Evolutionary conservation across 2,329 filamentous ascomycete species (phyloP).

Genomic region (Sclerotinia trifoliorum): DNA sequence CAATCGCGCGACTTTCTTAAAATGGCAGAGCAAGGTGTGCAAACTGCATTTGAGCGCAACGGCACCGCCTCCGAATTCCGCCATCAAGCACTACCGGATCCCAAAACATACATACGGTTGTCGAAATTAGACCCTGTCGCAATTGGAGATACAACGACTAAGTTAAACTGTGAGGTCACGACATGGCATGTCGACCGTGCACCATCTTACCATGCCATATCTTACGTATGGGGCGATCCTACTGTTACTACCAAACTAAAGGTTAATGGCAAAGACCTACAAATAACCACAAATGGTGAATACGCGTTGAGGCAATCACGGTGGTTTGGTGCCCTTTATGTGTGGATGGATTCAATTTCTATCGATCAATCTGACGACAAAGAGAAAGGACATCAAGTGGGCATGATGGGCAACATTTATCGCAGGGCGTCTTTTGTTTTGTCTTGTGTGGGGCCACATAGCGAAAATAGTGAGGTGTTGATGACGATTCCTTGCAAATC

Average conservation of each 20-base stretch:
- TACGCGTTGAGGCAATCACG: not conserved
- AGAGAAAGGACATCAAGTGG: not conserved
- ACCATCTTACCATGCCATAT: not conserved
- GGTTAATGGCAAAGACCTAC: not conserved
- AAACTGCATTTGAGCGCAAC: not conserved
- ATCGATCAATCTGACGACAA: not conserved
- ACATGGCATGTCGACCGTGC: not conserved
- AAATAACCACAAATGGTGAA: not conserved
- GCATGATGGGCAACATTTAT: not conserved
- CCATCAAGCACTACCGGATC: not conserved
- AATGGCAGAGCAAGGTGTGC: not conserved
- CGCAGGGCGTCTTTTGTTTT: not conserved
- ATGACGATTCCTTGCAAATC: not conserved
- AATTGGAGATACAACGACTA: not conserved
- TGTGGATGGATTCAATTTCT: conserved; percentile 5
- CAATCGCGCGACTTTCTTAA: too few species aligned
- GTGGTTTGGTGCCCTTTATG: not conserved
- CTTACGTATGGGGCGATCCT: not conserved
- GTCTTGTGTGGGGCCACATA: not conserved
- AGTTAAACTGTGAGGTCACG: not conserved
- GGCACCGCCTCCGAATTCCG: not conserved
- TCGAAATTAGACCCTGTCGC: not conserved
- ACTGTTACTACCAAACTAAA: not conserved
- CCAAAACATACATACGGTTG: not conserved
- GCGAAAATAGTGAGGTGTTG: not conserved